Conservation (phyloP, 2,329 filamentous ascomycete species). For the Aspergillus quadrilineatus region DNA sequence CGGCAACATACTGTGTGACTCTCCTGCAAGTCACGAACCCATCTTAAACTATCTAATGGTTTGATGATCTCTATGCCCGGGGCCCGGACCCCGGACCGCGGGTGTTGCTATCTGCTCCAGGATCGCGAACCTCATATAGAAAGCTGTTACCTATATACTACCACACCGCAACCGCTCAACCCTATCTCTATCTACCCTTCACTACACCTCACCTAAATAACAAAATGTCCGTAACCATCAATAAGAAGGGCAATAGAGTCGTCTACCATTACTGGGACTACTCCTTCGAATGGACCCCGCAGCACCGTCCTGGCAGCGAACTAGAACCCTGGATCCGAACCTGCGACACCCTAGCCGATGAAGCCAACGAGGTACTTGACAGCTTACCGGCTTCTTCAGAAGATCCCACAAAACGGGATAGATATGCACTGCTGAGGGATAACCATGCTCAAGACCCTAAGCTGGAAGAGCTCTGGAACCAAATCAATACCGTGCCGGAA, state of each 20-base stretch:
- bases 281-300: slow-evolving; percentile 10
- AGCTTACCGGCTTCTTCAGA: neutral
- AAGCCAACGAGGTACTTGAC: slow-evolving; percentile 4
- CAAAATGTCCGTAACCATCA: slow-evolving; percentile 1
- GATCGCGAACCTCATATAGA: neutral
- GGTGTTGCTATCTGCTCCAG: neutral
- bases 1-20: neutral
- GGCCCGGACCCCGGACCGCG: slow-evolving; percentile 2
- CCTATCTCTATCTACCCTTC: neutral
- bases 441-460: slow-evolving; percentile 58
- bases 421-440: slow-evolving; percentile 63
- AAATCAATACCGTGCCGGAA: slow-evolving; percentile 64
- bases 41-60: neutral
- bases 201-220: neutral
- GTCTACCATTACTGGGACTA: slow-evolving; percentile 15
- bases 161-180: neutral
- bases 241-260: slow-evolving; percentile 5
- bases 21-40: neutral
- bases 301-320: slow-evolving; percentile 1
- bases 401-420: slow-evolving; percentile 43
- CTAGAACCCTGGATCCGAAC: slow-evolving; percentile 3
- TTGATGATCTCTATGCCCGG: neutral
- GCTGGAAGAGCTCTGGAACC: slow-evolving; percentile 60
- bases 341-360: slow-evolving; percentile 11
- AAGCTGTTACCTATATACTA: too few relatives aligned